A percentile compares a stretch with the other conserved stretches of the same genome.
Evolutionary conservation across 352 stramenopile species (phyloP).

Genomic region (Blastocystis sp.): DNA sequence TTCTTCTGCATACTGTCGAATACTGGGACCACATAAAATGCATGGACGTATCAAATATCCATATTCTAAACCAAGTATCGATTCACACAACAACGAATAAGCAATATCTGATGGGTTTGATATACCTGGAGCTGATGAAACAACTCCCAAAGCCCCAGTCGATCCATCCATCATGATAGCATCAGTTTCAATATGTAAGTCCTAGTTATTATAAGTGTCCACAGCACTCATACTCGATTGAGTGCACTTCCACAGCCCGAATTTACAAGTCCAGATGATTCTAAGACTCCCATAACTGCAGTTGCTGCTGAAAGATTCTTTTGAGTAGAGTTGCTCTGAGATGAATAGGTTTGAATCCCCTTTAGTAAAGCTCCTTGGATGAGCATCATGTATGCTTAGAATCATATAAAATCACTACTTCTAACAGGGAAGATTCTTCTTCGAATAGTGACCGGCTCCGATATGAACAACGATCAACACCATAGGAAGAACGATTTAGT

Average conservation of each 20-base stretch:
- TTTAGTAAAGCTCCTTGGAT: not conserved
- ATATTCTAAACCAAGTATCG: not conserved
- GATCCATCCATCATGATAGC: not conserved
- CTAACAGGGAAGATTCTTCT: not conserved
- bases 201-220: not conserved
- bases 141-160: not conserved
- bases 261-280: slow-evolving; percentile 43
- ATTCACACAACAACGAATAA: not conserved
- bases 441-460: slow-evolving; percentile 14
- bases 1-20: not conserved
- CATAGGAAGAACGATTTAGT: not conserved
- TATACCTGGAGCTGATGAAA: not conserved
- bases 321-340: too few relatives aligned
- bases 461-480: slow-evolving; percentile 24
- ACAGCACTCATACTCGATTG: not conserved
- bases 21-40: not conserved
- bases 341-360: not conserved
- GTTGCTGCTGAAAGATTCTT: not conserved
- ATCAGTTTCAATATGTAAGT: slow-evolving; percentile 10
- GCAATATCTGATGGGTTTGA: slow-evolving; percentile 16
- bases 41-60: slow-evolving; percentile 25
- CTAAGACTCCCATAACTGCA: not conserved
- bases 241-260: slow-evolving; percentile 8
- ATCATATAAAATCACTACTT: not conserved
- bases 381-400: not conserved